These are phyloP conservation scores for Aristolochia contorta DNA, from an alignment of 164 flowering plant genomes.

Conservation along the genomic window DNA sequence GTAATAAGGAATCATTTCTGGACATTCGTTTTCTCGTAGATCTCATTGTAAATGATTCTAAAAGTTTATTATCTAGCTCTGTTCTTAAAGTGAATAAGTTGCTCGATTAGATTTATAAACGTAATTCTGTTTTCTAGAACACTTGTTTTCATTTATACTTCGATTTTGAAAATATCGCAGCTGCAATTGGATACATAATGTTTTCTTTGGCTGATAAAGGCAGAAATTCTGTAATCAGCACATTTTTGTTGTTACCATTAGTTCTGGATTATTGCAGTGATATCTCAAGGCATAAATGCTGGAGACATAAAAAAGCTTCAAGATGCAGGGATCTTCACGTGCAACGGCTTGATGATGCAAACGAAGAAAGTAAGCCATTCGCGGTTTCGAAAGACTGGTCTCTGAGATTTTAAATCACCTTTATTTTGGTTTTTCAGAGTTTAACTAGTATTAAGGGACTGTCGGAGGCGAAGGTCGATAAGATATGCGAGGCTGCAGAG, in stretches of 20 bases:
- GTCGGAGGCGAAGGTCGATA: conserved; percentile 97
- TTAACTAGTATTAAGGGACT: conserved; percentile 92
- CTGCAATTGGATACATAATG: no score
- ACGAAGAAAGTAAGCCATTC: conserved; percentile 66
- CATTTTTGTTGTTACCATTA: no score
- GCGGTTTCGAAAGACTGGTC: not conserved
- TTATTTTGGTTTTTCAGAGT: conserved; percentile 27
- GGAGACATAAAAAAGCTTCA: conserved; percentile 99
- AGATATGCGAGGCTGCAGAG: conserved; percentile 98
- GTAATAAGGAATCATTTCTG: no score
- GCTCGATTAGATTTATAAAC: no score
- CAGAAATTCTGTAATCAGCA: no score
- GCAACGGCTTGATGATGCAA: conserved; percentile 99
- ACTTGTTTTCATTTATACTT: not conserved
- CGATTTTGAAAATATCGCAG: no score
- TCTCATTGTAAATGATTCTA: no score
- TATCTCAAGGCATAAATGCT: conserved; percentile 87
- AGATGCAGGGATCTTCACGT: conserved; percentile 96
- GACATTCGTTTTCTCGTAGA: no score
- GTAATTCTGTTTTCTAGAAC: not conserved
- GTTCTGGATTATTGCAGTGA: conserved; percentile 34
- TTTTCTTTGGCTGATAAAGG: no score
- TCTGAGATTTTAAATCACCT: not conserved
- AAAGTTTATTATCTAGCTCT: no score
- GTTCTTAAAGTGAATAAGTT: no score